phyloP scores from a whole-genome alignment of 441 rosid genomes.

The Gossypium davidsonii region DNA sequence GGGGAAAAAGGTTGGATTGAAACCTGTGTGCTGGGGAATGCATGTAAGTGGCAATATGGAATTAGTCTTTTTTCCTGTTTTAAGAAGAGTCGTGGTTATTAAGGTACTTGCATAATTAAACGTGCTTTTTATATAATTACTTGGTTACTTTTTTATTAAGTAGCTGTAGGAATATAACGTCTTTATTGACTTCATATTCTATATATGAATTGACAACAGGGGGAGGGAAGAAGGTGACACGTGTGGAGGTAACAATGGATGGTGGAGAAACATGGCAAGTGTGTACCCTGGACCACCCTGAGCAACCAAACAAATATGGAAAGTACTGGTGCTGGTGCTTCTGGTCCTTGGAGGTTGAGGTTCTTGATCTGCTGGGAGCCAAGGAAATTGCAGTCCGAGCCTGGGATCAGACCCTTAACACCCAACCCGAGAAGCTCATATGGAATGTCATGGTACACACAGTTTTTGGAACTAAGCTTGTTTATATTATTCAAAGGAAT shows the following conservation, averaged over 20 bases:
- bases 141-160: no score
- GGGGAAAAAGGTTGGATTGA: not conserved
- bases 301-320: slow-evolving; percentile 63
- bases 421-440: slow-evolving; percentile 86
- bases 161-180: no score
- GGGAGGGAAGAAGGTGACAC: slow-evolving; percentile 87
- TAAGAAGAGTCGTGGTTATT: not conserved
- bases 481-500: not conserved
- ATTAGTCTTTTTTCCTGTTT: not conserved
- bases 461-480: not conserved
- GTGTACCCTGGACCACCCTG: slow-evolving; percentile 61
- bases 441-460: slow-evolving; percentile 78
- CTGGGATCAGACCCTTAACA: slow-evolving; percentile 82
- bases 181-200: not conserved
- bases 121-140: not conserved
- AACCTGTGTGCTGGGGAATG: not conserved
- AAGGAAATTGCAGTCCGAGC: slow-evolving; percentile 85
- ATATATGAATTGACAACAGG: slow-evolving; percentile 29
- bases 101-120: not conserved
- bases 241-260: slow-evolving; percentile 83
- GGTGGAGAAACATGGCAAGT: slow-evolving; percentile 92
- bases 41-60: not conserved
- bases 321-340: slow-evolving; percentile 94
- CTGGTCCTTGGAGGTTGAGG: slow-evolving; percentile 84
- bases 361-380: slow-evolving; percentile 61